Evolutionary conservation across 352 stramenopile species (phyloP).

Genomic region (Globisporangium alternatum): DNA sequence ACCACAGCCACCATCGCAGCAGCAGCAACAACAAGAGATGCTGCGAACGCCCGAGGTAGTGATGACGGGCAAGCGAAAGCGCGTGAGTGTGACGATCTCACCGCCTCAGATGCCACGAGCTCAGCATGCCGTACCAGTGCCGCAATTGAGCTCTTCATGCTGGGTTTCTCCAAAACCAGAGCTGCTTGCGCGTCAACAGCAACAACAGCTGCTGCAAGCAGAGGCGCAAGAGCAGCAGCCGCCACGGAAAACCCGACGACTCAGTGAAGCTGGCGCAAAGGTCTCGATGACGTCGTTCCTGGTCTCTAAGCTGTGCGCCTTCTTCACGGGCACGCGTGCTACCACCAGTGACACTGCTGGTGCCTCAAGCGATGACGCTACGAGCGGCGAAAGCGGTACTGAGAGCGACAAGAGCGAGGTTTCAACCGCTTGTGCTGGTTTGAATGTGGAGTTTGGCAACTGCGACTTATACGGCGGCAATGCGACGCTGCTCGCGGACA

Average conservation of each 20-base stretch:
- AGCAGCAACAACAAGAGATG: neutral
- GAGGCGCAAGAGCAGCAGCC: conserved; percentile 11
- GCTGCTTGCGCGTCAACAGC: neutral
- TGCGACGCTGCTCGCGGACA: conserved; percentile 12
- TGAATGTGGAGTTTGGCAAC: neutral
- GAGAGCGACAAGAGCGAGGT: conserved; percentile 4
- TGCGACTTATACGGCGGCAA: conserved; percentile 10
- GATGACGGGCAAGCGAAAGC: conserved; percentile 10
- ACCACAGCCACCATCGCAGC: neutral
- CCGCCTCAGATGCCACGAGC: neutral
- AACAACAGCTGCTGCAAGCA: neutral
- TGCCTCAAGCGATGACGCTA: neutral
- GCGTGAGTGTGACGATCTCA: conserved; percentile 18
- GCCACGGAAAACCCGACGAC: conserved; percentile 10
- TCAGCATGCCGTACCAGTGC: neutral
- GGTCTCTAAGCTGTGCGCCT: neutral
- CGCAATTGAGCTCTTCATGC: neutral
- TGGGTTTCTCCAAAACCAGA: conserved; percentile 15
- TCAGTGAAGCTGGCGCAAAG: conserved; percentile 9
- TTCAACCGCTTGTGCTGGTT: neutral
- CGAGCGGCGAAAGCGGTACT: neutral
- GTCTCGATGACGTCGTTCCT: conserved; percentile 2
- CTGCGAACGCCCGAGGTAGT: conserved; percentile 8
- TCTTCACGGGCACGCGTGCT: conserved; percentile 8
- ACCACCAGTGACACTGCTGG: neutral